Evolutionary conservation across 441 rosid species (phyloP).

Genomic region (Biscutella laevigata): DNA sequence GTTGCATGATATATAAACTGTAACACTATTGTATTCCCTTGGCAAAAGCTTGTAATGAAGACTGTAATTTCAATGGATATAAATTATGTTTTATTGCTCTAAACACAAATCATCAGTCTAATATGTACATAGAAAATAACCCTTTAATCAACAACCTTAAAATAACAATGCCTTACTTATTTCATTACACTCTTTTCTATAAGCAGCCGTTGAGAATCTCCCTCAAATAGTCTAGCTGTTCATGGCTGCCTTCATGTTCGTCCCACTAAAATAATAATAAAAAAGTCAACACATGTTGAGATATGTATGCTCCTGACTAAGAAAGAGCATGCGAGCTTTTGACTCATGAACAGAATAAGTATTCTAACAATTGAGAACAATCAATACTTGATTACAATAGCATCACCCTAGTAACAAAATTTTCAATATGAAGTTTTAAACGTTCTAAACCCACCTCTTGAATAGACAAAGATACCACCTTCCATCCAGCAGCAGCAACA

Average conservation of each 20-base stretch:
- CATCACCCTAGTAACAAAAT: background rate
- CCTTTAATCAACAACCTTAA: background rate
- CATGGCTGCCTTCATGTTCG: constrained; percentile 61
- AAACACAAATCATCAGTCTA: constrained; percentile 14
- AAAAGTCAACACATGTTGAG: constrained; percentile 13
- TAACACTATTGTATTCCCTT: constrained; percentile 7
- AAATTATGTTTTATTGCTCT: constrained; percentile 13
- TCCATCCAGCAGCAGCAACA: constrained; percentile 87
- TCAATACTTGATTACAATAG: background rate
- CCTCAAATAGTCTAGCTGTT: constrained; percentile 71
- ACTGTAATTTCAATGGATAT: background rate
- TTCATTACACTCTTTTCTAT: constrained; percentile 22
- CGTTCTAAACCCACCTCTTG: constrained; percentile 52
- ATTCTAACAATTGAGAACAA: background rate
- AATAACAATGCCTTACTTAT: constrained; percentile 1
- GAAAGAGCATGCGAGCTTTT: constrained; percentile 10
- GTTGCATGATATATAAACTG: constrained; percentile 5
- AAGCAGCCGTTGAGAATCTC: constrained; percentile 48
- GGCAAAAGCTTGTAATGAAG: constrained; percentile 15
- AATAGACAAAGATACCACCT: constrained; percentile 59
- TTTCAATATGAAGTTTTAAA: background rate
- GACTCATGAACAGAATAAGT: background rate
- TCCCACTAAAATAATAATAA: constrained; percentile 58
- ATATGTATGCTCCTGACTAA: background rate
- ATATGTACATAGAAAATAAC: constrained; percentile 1